phyloP scores from a whole-genome alignment of 2,329 filamentous ascomycete genomes.

The Colletotrichum theobromicola region DNA sequence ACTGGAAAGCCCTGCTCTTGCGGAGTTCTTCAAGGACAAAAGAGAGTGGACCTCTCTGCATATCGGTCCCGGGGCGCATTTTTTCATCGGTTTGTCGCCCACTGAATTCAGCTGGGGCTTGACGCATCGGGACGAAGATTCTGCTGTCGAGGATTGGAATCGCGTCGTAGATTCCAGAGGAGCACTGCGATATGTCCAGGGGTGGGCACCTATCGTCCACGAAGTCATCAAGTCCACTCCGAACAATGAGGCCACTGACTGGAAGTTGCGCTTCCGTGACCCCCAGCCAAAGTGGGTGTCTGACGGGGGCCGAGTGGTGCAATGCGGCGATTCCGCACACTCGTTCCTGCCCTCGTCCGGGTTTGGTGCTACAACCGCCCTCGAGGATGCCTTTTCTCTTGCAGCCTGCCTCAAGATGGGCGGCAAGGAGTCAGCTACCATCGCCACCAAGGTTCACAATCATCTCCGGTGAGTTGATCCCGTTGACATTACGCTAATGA shows the following conservation, averaged over 20 bases:
- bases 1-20: background rate
- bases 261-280: constrained; percentile 44
- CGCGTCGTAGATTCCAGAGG: background rate
- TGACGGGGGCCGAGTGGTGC: constrained; percentile 35
- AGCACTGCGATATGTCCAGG: background rate
- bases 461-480: background rate
- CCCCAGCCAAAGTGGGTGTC: constrained; percentile 43
- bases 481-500: background rate
- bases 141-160: background rate
- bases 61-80: background rate
- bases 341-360: constrained; percentile 44
- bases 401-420: constrained; percentile 27
- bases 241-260: constrained; percentile 36
- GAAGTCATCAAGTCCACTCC: constrained; percentile 15
- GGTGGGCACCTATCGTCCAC: background rate
- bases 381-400: constrained; percentile 44
- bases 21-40: background rate
- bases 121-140: background rate
- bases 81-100: background rate
- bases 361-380: constrained; percentile 46
- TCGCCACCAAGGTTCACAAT: background rate
- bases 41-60: background rate
- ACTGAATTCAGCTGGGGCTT: background rate
- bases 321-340: constrained; percentile 47
- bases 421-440: background rate